These are phyloP conservation scores for Nasturtium officinale DNA, from an alignment of 345 rosid species.

Conservation along the genomic window DNA sequence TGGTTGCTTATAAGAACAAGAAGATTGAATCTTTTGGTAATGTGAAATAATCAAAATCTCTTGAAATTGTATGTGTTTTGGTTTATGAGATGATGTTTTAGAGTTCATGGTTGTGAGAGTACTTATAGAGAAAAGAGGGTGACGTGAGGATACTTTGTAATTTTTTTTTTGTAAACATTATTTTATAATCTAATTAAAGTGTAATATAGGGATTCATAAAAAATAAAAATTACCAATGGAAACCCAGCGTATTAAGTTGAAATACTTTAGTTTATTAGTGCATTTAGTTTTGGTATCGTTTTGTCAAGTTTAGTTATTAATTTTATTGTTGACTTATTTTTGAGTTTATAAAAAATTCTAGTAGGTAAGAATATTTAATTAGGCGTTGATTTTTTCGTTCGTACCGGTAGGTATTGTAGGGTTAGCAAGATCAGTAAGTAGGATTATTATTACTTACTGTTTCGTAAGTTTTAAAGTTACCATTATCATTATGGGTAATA, in stretches of 20 bases:
- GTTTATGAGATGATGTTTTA: constrained; percentile 35
- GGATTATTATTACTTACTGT: neutral
- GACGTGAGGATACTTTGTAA: constrained; percentile 15
- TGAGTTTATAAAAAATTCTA: neutral
- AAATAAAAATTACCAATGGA: neutral
- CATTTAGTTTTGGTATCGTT: neutral
- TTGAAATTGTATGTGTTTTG: neutral
- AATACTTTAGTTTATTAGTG: constrained; percentile 14
- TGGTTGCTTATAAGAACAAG: constrained; percentile 23
- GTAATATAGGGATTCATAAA: neutral
- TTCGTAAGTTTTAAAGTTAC: too few species aligned
- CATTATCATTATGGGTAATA: too few species aligned
- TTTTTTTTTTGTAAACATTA: constrained; percentile 23
- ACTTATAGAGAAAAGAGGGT: constrained; percentile 34
- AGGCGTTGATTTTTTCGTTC: constrained; percentile 3
- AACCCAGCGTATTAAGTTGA: constrained; percentile 2
- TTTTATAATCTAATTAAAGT: constrained; percentile 13
- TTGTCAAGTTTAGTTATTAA: neutral
- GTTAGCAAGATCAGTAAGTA: neutral
- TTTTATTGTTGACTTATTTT: constrained; percentile 17
- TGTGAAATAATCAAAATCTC: constrained; percentile 3
- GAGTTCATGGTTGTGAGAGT: constrained; percentile 35
- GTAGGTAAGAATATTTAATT: constrained; percentile 15
- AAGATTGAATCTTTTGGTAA: neutral
- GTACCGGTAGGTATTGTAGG: neutral